phyloP scores from a whole-genome alignment of 352 stramenopile species.

The Plasmopara halstedii region DNA sequence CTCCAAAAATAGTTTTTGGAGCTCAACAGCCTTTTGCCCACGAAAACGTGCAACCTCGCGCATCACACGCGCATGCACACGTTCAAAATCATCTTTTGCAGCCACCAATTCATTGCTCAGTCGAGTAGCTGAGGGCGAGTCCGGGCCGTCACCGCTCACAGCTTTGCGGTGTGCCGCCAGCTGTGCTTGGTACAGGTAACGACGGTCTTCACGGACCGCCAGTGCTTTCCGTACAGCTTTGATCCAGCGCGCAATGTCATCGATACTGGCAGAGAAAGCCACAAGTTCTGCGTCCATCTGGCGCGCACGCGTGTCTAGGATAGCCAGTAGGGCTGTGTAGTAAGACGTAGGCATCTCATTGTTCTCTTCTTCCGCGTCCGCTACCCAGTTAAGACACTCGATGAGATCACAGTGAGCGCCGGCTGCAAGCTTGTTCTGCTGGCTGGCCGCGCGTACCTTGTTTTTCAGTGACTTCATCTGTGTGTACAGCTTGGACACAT shows the following conservation, averaged over 20 bases:
- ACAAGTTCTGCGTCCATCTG: slow-evolving; percentile 72
- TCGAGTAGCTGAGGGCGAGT: slow-evolving; percentile 20
- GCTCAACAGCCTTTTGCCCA: slow-evolving; percentile 59
- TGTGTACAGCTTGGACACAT: slow-evolving; percentile 52
- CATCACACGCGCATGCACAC: slow-evolving; percentile 69
- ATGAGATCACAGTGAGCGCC: slow-evolving; percentile 81
- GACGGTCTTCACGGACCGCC: slow-evolving; percentile 70
- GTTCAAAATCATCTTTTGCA: slow-evolving; percentile 69
- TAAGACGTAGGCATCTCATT: slow-evolving; percentile 53
- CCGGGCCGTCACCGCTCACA: slow-evolving; percentile 18
- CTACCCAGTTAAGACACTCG: slow-evolving; percentile 57
- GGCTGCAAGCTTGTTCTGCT: slow-evolving; percentile 63
- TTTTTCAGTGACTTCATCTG: slow-evolving; percentile 57
- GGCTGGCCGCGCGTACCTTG: slow-evolving; percentile 48
- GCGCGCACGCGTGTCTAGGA: slow-evolving; percentile 67
- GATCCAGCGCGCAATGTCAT: slow-evolving; percentile 73
- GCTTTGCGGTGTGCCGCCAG: slow-evolving; percentile 37
- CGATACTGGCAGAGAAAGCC: slow-evolving; percentile 46
- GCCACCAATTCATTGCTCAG: slow-evolving; percentile 48
- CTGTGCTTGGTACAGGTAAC: slow-evolving; percentile 71
- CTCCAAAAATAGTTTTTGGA: slow-evolving; percentile 65
- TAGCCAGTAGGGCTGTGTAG: slow-evolving; percentile 48
- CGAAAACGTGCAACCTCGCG: slow-evolving; percentile 67
- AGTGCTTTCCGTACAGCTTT: slow-evolving; percentile 61
- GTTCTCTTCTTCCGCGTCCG: slow-evolving; percentile 61